phyloP scores from a whole-genome alignment of 2,329 filamentous ascomycete genomes.

The Magnaporthiopsis rhizophila region DNA sequence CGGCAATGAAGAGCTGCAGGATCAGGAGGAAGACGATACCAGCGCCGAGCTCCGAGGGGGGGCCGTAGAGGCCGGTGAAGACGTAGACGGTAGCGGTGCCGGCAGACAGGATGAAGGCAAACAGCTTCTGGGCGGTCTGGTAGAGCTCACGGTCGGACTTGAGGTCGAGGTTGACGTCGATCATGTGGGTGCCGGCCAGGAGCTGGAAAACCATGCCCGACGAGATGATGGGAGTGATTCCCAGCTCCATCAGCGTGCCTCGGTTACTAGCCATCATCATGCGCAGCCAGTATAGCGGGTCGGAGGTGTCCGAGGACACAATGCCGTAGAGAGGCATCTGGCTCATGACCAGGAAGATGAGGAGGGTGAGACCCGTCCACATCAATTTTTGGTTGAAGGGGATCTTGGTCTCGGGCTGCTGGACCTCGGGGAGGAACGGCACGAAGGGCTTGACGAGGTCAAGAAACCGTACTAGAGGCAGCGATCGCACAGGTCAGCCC shows the following conservation, averaged over 20 bases:
- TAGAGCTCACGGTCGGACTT: conserved; percentile 99
- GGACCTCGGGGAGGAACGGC: conserved; percentile 98
- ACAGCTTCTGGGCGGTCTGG: conserved; percentile 98
- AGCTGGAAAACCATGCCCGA: conserved; percentile 99
- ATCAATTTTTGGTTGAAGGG: conserved; percentile 98
- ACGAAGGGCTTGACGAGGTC: conserved; percentile 99
- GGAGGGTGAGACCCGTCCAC: conserved; percentile 88
- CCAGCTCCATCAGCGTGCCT: conserved; percentile 91
- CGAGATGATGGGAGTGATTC: conserved; percentile 98
- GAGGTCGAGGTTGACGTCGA: conserved; percentile 99
- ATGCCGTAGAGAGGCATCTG: conserved; percentile 99
- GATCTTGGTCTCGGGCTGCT: conserved; percentile 95
- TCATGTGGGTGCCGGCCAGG: conserved; percentile 97
- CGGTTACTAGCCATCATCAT: conserved; percentile 99
- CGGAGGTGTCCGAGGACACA: conserved; percentile 95
- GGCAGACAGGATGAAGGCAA: conserved; percentile 95
- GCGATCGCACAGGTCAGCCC: conserved; percentile 13
- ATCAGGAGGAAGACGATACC: conserved; percentile 98
- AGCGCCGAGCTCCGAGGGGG: conserved; percentile 90
- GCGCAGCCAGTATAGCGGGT: conserved; percentile 98
- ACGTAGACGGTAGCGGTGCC: conserved; percentile 98
- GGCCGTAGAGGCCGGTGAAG: conserved; percentile 94
- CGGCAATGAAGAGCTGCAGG: conserved; percentile 93
- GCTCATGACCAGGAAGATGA: conserved; percentile 99
- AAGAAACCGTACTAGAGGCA: conserved; percentile 80